Evolutionary conservation across 2,329 filamentous ascomycete species (phyloP), one percentile per base, ranked within the genome.

Genomic region (Curvularia spicifera): DNA sequence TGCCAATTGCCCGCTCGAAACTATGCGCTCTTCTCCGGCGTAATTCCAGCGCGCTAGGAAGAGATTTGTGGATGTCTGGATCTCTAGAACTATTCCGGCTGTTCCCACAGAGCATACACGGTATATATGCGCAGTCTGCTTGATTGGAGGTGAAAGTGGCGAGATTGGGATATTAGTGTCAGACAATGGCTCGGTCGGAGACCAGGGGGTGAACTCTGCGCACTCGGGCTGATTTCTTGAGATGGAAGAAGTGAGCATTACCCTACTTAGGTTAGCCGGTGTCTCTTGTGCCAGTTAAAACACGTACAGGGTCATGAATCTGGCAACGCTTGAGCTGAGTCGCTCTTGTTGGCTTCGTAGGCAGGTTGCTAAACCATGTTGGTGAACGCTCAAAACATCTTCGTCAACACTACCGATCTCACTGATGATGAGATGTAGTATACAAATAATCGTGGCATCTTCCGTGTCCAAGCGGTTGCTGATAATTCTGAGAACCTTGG

Each of bases 341-440:
- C 70, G 70, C 9, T 67, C 71, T 57, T 67, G 65, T 49, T 69
- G 66, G 6, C 68, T 56, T 12, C 74, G 63, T 8, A 74, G 63
- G 9, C 71, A 66, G 13, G 46, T 58, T 33, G 43, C 52, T 31
- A 76, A 56, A 5, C 70, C 71, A 26, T 71, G 63, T 40, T 66
- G 65, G 37, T 76, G 72, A 12, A 74, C 66, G 53, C 71, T 58
- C 46, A 74, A 75, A 0, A 66, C 68, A 24, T 68, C 61, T 20
- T 73, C 70, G 9, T 72, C 65, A n/a, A 59, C 61, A 12, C 66
- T 60, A 6, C 73, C 70, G 45, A 73, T 61, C 22, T 74, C 72
- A 51, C 73, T 74, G 22, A 72, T 54, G 2, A 76, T 66, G 18
- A 76, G 67, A 51, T 75, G 59, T 8, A 73, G 44, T 40, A 75